These are phyloP conservation scores for Leccinum fallax DNA, from an alignment of 1,284 basidiomycete species.

Conservation along the genomic window DNA sequence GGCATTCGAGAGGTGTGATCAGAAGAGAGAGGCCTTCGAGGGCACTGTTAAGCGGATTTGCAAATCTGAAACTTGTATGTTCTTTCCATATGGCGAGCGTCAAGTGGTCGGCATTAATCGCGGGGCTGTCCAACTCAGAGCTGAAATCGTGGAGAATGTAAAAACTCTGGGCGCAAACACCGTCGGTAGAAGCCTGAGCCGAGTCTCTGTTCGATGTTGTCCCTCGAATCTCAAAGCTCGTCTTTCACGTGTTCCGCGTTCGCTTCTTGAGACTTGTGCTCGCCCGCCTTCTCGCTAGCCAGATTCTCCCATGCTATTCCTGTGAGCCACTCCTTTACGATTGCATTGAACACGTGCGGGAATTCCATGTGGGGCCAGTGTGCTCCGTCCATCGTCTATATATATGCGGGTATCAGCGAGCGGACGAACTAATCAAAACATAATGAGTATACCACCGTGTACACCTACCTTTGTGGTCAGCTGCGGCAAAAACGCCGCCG, in stretches of 20 bases:
- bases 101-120: neutral
- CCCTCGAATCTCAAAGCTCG: constrained; percentile 18
- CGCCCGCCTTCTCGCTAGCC: neutral
- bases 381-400: constrained; percentile 48
- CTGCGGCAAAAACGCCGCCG: constrained; percentile 49
- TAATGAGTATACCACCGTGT: no score
- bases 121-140: neutral
- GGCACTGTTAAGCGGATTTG: neutral
- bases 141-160: neutral
- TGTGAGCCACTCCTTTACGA: constrained; percentile 45
- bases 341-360: constrained; percentile 50
- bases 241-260: neutral
- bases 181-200: neutral
- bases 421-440: neutral
- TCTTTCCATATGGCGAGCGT: neutral
- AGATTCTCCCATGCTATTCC: neutral
- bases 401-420: constrained; percentile 2
- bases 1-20: neutral
- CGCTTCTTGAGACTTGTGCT: neutral
- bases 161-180: neutral
- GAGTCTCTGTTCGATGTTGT: neutral
- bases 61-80: neutral
- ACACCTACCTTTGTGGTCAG: constrained; percentile 51
- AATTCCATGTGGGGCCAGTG: constrained; percentile 68
- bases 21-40: neutral